phyloP scores from a whole-genome alignment of 768 basidiomycete species.

The Lactifluus piperatus region DNA sequence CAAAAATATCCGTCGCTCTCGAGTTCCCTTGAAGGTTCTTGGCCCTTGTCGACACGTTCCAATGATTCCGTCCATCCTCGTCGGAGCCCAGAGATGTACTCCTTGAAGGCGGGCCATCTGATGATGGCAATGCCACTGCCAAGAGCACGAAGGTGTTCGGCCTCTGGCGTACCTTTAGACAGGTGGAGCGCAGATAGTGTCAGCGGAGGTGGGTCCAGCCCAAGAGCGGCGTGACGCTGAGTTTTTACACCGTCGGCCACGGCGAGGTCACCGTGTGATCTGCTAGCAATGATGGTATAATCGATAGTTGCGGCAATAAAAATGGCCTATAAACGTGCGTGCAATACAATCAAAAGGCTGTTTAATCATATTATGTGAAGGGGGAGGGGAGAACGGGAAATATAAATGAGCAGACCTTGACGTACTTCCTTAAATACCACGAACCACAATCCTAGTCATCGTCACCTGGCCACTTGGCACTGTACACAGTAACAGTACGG shows the following conservation, averaged over 20 bases:
- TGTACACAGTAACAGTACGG: conserved; percentile 80
- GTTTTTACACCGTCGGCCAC: conserved; percentile 65
- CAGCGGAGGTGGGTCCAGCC: conserved; percentile 44
- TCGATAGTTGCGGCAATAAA: conserved; percentile 92
- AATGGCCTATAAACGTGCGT: conserved; percentile 54
- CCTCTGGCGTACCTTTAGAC: conserved; percentile 45
- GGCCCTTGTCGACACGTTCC: conserved; percentile 59
- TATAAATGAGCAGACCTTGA: conserved; percentile 61
- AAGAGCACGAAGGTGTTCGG: conserved; percentile 48
- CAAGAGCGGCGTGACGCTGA: conserved; percentile 58
- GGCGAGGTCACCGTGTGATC: conserved; percentile 81
- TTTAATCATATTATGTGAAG: no score
- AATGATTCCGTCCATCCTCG: conserved; percentile 76
- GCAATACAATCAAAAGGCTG: conserved; percentile 13
- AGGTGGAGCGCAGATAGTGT: conserved; percentile 33
- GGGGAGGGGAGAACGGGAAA: no score
- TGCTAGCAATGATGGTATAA: conserved; percentile 75
- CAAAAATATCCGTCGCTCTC: conserved; percentile 71
- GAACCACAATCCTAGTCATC: conserved; percentile 80
- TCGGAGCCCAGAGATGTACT: conserved; percentile 83
- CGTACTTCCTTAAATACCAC: conserved; percentile 91
- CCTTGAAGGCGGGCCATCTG: conserved; percentile 87
- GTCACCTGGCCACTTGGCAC: conserved; percentile 89
- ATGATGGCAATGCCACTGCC: conserved; percentile 82
- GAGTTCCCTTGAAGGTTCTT: conserved; percentile 57